Percentiles rank a stretch among this genome's conserved stretches.
Evolutionary conservation across 352 stramenopile species (phyloP).

Genomic region (Thalassiosira livingstoniorum): DNA sequence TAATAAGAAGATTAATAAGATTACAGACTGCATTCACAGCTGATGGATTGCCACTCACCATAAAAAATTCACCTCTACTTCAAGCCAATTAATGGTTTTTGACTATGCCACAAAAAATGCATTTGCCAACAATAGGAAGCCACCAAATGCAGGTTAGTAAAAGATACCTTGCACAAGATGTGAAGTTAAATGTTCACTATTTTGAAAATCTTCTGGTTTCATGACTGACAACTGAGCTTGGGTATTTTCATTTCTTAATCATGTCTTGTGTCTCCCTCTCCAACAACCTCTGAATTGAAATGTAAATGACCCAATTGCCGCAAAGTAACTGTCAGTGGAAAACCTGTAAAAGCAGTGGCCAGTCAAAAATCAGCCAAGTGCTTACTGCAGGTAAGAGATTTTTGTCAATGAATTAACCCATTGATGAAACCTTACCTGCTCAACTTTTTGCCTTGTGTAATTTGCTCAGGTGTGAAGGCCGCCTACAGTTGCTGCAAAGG

Average conservation of each 20-base stretch:
- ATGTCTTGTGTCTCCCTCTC: background rate
- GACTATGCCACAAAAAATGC: slow-evolving; percentile 55
- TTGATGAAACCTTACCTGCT: too few species aligned
- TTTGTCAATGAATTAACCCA: too few species aligned
- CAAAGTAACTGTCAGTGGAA: slow-evolving; percentile 68
- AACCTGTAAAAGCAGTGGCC: slow-evolving; percentile 63
- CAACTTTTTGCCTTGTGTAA: too few species aligned
- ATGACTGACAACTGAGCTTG: background rate
- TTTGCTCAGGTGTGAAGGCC: slow-evolving; percentile 63
- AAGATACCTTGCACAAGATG: slow-evolving; percentile 19
- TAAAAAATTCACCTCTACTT: too few species aligned
- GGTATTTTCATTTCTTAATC: slow-evolving; percentile 1
- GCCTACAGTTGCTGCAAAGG: slow-evolving; percentile 68
- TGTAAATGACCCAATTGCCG: slow-evolving; percentile 38
- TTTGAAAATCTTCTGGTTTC: slow-evolving; percentile 14
- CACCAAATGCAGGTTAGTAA: slow-evolving; percentile 74
- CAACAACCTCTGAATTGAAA: background rate
- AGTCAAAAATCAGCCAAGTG: slow-evolving; percentile 69
- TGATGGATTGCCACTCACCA: too few species aligned
- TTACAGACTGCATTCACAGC: too few species aligned
- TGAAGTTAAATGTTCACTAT: background rate
- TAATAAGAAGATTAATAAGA: too few species aligned
- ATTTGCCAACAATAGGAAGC: slow-evolving; percentile 77
- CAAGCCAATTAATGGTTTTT: too few species aligned
- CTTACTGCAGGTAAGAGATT: slow-evolving; percentile 41